phyloP scores from a whole-genome alignment of 768 basidiomycete species.

The Kwoniella dendrophila region DNA sequence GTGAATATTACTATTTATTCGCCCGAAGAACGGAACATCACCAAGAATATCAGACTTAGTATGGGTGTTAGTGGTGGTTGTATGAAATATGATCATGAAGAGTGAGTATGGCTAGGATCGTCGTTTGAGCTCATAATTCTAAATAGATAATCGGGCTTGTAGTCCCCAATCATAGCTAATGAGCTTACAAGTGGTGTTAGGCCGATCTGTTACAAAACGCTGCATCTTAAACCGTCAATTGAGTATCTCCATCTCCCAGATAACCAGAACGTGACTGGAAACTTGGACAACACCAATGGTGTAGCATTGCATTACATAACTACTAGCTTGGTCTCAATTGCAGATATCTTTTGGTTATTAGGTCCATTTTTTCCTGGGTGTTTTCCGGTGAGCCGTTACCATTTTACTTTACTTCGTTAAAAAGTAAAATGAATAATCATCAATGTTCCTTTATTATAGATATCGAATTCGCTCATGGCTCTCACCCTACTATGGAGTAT shows the following conservation, averaged over 20 bases:
- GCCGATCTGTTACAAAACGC: not conserved
- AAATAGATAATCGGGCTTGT: not conserved
- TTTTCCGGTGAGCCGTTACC: not conserved
- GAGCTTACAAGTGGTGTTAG: not conserved
- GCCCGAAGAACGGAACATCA: not conserved
- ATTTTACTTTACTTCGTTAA: not conserved
- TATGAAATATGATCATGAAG: not conserved
- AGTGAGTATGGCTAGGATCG: not conserved
- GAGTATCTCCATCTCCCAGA: not conserved
- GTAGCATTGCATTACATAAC: not conserved
- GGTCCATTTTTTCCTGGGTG: slow-evolving; percentile 2
- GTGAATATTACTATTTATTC: not conserved
- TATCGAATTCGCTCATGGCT: not conserved
- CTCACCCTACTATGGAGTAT: not conserved
- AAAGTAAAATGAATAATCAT: not conserved
- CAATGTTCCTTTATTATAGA: not conserved
- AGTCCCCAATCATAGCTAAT: not conserved
- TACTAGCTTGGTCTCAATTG: not conserved
- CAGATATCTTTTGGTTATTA: not conserved
- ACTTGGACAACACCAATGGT: not conserved
- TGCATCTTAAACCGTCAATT: not conserved
- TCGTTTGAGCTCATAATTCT: not conserved
- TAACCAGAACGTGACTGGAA: not conserved
- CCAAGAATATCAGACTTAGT: not conserved
- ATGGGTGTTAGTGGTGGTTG: not conserved